Evolutionary conservation across 345 rosid genomes (phyloP).

Genomic region (Nasturtium officinale): DNA sequence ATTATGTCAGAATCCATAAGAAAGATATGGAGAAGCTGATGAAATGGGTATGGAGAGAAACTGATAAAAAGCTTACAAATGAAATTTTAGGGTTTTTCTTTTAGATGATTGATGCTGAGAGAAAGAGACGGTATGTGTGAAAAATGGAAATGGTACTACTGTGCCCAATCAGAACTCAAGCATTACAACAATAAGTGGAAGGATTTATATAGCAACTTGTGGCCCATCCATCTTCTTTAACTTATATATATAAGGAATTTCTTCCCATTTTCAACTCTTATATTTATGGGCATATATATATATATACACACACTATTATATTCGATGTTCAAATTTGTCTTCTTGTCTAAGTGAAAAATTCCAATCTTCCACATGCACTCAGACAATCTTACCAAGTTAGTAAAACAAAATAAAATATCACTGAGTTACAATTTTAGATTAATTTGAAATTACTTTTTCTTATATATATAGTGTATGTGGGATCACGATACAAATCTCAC

Average conservation of each 20-base stretch:
- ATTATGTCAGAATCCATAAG: constrained; percentile 47
- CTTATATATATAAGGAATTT: constrained; percentile 18
- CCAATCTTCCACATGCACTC: constrained; percentile 30
- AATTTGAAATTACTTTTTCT: no score
- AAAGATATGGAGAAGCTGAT: constrained; percentile 37
- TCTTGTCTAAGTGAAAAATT: constrained; percentile 26
- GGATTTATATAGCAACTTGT: constrained; percentile 56
- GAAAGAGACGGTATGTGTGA: constrained; percentile 37
- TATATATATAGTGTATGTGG: no score
- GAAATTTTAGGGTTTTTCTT: constrained; percentile 28
- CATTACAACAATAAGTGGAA: constrained; percentile 34
- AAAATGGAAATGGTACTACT: constrained; percentile 32
- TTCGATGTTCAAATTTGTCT: constrained; percentile 23
- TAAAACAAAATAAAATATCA: no score
- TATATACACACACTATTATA: no score
- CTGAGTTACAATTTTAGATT: background rate
- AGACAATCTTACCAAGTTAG: background rate
- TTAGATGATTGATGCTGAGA: constrained; percentile 35
- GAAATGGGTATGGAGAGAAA: constrained; percentile 37
- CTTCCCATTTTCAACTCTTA: constrained; percentile 31
- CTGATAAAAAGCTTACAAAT: constrained; percentile 22
- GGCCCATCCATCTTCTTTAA: constrained; percentile 41
- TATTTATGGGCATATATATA: constrained; percentile 6
- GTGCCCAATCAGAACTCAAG: constrained; percentile 47
- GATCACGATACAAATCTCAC: background rate